Base-by-base conservation (phyloP, 176 grass and related monocot species). In the Rhynchospora breviuscula region DNA sequence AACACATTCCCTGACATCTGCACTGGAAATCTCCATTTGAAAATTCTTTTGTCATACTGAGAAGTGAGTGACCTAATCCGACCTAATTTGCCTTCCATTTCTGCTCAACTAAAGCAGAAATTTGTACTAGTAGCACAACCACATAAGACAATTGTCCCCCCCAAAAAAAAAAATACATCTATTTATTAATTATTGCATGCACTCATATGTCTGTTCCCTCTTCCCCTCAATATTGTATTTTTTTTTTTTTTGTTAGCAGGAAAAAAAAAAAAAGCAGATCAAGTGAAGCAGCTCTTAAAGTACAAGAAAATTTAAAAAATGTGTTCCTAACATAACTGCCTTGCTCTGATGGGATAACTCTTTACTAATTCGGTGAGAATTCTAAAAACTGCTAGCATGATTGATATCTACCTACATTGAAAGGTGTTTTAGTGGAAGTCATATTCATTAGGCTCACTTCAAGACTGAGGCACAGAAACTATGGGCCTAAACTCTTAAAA, bases 21-120 rank as follows among this genome's bases (percentile, higher is more conserved):
- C 53, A 53, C 48, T 76, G 72, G 48, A 54, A 21, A 46, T 76
- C 47, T 53, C 66, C 48, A 76, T 76, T 76, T 29, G 48, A 17
- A 26, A 76, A 6, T 76, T 31, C 26, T 29, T 76, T 76, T 54
- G 7, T 71, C 13, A 29, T 25, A 3, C 12, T 67, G 79, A 82
- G 60, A 23, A 82, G 79, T 67, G 43, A 82, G 79, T 82, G 79
- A 82, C 79, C 79, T 64, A 82, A 61, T 29, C 79, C 46, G 66
- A 82, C 79, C 60, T 81, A 81, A 61, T 63, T 26, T 66, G 17
- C 17, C 60, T 81, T 66, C 79, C 79, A 66, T 81, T 63, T 81
- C 79, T 52, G 35, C 60, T 81, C 79, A 81, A 81, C 79, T 62
- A 66, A 81, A 81, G 79, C 59, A 81, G 40, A 63, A 81, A 43